Percentiles rank a stretch among this genome's conserved stretches.
These are phyloP conservation scores for Bryopsis sp. DNA, from an alignment of 139 green algal genomes.

Conservation along the genomic window DNA sequence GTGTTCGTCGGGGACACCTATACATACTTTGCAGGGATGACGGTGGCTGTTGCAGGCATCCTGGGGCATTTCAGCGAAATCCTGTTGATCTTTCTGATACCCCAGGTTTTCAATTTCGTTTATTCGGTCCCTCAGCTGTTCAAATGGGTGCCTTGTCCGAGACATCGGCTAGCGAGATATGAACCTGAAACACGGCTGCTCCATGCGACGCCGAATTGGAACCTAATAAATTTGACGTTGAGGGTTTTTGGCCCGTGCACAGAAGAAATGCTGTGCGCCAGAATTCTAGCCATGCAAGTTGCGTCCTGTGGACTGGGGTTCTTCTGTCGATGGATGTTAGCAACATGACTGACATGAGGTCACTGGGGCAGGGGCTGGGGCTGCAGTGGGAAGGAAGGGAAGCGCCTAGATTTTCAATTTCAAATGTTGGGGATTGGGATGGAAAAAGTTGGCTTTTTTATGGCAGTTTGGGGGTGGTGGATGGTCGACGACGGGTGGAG, in stretches of 20 bases:
- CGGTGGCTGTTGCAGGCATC: slow-evolving; percentile 92
- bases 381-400: no score
- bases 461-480: no score
- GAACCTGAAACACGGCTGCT: slow-evolving; percentile 63
- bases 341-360: no score
- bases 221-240: slow-evolving; percentile 91
- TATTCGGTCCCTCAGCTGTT: slow-evolving; percentile 95
- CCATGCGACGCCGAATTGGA: slow-evolving; percentile 71
- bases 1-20: slow-evolving; percentile 99
- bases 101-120: slow-evolving; percentile 95
- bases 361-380: no score
- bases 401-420: no score
- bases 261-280: slow-evolving; percentile 72
- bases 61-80: slow-evolving; percentile 96
- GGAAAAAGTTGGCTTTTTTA: no score
- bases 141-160: slow-evolving; percentile 88
- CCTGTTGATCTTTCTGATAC: slow-evolving; percentile 92
- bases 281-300: slow-evolving; percentile 76
- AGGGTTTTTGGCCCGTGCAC: slow-evolving; percentile 67
- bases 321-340: slow-evolving; percentile 39
- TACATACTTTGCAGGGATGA: slow-evolving; percentile 99
- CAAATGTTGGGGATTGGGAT: no score
- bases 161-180: slow-evolving; percentile 85
- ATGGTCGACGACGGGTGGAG: no score
- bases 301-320: slow-evolving; percentile 57